Evolutionary conservation across 352 stramenopile genomes (phyloP).

Genomic region (Globisporangium middletonii): DNA sequence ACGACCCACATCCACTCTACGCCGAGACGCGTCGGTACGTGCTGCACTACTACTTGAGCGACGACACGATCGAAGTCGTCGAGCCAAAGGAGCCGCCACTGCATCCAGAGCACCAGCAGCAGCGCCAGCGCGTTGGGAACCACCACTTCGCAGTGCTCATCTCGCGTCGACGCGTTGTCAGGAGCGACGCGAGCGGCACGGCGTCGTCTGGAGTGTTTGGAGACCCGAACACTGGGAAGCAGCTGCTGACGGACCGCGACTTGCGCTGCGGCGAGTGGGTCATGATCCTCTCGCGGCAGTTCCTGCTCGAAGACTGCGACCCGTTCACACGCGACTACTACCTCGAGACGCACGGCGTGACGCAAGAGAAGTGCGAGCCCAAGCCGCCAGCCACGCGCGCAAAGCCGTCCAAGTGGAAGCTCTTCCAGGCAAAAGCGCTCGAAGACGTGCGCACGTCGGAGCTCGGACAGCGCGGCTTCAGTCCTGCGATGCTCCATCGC

Average conservation of each 20-base stretch:
- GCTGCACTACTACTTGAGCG: slow-evolving; percentile 89
- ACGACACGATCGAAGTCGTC: slow-evolving; percentile 91
- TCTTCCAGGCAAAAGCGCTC: slow-evolving; percentile 29
- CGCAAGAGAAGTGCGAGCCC: slow-evolving; percentile 55
- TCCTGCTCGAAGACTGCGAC: slow-evolving; percentile 91
- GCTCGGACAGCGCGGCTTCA: slow-evolving; percentile 10
- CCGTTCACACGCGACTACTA: slow-evolving; percentile 90
- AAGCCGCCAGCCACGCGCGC: not conserved
- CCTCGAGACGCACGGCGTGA: slow-evolving; percentile 68
- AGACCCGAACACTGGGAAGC: slow-evolving; percentile 9
- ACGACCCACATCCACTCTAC: slow-evolving; percentile 87
- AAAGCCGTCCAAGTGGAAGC: slow-evolving; percentile 42
- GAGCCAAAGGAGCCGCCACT: slow-evolving; percentile 43
- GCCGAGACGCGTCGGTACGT: slow-evolving; percentile 85
- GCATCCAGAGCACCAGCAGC: slow-evolving; percentile 21
- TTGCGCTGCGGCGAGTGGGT: slow-evolving; percentile 81
- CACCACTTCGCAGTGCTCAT: slow-evolving; percentile 80
- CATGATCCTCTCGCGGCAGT: slow-evolving; percentile 73
- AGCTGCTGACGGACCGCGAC: slow-evolving; percentile 57
- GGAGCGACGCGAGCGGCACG: slow-evolving; percentile 15
- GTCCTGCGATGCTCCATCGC: slow-evolving; percentile 11
- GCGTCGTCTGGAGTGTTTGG: slow-evolving; percentile 7
- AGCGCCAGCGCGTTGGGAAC: slow-evolving; percentile 36
- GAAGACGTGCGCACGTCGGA: not conserved
- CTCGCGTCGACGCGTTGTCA: slow-evolving; percentile 59